These are phyloP conservation scores for Blumeriella jaapii DNA, from an alignment of 2,329 filamentous ascomycete species.

Conservation along the genomic window DNA sequence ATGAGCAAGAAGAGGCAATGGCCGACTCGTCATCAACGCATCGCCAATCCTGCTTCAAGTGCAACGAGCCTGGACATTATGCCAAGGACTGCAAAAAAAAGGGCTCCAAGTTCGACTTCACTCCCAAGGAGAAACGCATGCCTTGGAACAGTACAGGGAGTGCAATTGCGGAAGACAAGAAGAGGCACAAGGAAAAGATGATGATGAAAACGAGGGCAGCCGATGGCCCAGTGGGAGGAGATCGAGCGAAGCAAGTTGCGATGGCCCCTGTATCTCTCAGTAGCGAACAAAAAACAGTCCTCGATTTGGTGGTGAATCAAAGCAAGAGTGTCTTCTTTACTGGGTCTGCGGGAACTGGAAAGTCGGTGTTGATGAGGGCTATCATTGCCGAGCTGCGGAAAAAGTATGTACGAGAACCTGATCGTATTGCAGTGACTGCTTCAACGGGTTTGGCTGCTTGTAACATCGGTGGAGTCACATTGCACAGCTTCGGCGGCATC, in stretches of 20 bases:
- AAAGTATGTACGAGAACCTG: conserved; percentile 66
- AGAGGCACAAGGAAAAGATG: conserved; percentile 56
- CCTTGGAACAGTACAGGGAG: conserved; percentile 67
- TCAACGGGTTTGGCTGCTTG: conserved; percentile 93
- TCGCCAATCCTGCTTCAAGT: conserved; percentile 14
- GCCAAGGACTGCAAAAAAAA: conserved; percentile 15
- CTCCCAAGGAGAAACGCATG: conserved; percentile 29
- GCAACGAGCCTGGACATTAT: conserved; percentile 14
- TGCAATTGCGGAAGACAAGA: conserved; percentile 68
- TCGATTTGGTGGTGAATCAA: conserved; percentile 69
- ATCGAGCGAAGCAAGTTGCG: conserved; percentile 30
- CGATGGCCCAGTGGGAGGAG: conserved; percentile 31
- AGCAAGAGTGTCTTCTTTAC: conserved; percentile 94
- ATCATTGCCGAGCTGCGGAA: conserved; percentile 73
- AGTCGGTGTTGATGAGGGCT: conserved; percentile 87
- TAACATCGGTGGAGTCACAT: conserved; percentile 89
- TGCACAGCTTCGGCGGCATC: conserved; percentile 94
- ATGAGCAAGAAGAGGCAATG: conserved; percentile 14
- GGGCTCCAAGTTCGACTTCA: conserved; percentile 27
- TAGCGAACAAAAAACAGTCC: conserved; percentile 73
- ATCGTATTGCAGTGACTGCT: conserved; percentile 83
- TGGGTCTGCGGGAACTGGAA: conserved; percentile 90
- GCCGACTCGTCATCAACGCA: conserved; percentile 10
- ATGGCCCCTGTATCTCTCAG: conserved; percentile 43
- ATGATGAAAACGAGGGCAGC: conserved; percentile 40